Percentiles rank a stretch among this genome's conserved stretches.
Evolutionary conservation across 768 basidiomycete species (phyloP).

Genomic region (Multifurca ochricompacta): DNA sequence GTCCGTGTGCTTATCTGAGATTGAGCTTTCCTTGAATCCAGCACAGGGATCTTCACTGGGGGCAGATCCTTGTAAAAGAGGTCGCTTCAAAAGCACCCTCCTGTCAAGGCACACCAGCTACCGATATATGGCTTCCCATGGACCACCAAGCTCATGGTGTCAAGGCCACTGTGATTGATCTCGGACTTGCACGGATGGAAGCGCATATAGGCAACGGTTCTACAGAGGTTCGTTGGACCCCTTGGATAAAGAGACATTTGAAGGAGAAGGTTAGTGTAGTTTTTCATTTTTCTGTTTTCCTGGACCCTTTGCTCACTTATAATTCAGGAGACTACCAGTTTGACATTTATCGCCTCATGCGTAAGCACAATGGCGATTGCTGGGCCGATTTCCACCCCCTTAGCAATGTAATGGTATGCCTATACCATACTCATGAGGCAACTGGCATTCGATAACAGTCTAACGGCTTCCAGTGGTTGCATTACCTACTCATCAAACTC

Average conservation of each 20-base stretch:
- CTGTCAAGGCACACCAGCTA: conserved; percentile 22
- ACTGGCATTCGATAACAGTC: not conserved
- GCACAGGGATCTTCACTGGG: conserved; percentile 99
- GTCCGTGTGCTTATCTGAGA: not conserved
- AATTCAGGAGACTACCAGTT: conserved; percentile 81
- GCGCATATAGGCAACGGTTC: conserved; percentile 41
- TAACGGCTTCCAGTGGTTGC: conserved; percentile 67
- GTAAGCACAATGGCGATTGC: conserved; percentile 41
- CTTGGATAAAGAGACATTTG: conserved; percentile 84
- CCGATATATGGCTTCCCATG: conserved; percentile 39
- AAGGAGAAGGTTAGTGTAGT: conserved; percentile 64
- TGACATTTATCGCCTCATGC: conserved; percentile 90
- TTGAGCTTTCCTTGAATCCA: conserved; percentile 27
- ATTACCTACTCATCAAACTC: conserved; percentile 73
- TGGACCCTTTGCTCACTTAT: not conserved
- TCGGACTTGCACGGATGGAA: conserved; percentile 85
- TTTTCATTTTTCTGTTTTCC: not conserved
- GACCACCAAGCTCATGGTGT: conserved; percentile 62
- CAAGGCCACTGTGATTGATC: conserved; percentile 82
- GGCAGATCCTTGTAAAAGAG: conserved; percentile 82
- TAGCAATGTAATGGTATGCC: conserved; percentile 83
- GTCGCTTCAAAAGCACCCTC: conserved; percentile 26
- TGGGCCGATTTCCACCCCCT: conserved; percentile 78
- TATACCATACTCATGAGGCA: not conserved
- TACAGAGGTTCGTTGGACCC: conserved; percentile 60